phyloP scores from a whole-genome alignment of 352 stramenopile species.

The Phytophthora sp. region DNA sequence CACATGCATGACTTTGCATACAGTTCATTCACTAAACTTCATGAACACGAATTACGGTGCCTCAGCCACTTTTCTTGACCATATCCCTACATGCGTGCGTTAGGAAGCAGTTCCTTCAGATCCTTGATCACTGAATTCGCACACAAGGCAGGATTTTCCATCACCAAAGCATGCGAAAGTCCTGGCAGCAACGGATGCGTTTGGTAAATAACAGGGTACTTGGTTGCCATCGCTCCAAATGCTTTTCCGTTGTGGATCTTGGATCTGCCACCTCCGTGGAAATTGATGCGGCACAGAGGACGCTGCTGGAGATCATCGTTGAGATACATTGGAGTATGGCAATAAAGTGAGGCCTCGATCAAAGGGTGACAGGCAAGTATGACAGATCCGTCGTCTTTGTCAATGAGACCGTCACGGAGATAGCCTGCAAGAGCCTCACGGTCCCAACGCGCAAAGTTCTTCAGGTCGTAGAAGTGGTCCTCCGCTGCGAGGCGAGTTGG shows the following conservation, averaged over 20 bases:
- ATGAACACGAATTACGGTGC: too few species aligned
- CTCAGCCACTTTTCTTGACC: too few species aligned
- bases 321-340: conserved; percentile 36
- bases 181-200: conserved; percentile 32
- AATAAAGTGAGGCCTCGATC: conserved; percentile 52
- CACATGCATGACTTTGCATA: too few species aligned
- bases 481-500: conserved; percentile 21
- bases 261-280: conserved; percentile 46
- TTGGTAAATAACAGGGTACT: conserved; percentile 43
- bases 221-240: conserved; percentile 32
- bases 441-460: conserved; percentile 42
- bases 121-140: conserved; percentile 38
- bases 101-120: conserved; percentile 23
- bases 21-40: too few species aligned
- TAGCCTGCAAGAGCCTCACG: conserved; percentile 36
- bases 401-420: conserved; percentile 27
- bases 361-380: conserved; percentile 44
- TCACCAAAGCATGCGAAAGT: conserved; percentile 49
- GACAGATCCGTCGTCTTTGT: conserved; percentile 30
- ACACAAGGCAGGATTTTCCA: conserved; percentile 48
- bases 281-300: conserved; percentile 39
- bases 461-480: conserved; percentile 31
- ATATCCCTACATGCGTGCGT: conserved; percentile 11
- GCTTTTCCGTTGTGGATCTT: conserved; percentile 42
- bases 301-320: conserved; percentile 28